A percentile compares a stretch with the other conserved stretches of the same genome.
These are phyloP conservation scores for Vinca minor DNA, from an alignment of 257 asterid species.

Conservation along the genomic window DNA sequence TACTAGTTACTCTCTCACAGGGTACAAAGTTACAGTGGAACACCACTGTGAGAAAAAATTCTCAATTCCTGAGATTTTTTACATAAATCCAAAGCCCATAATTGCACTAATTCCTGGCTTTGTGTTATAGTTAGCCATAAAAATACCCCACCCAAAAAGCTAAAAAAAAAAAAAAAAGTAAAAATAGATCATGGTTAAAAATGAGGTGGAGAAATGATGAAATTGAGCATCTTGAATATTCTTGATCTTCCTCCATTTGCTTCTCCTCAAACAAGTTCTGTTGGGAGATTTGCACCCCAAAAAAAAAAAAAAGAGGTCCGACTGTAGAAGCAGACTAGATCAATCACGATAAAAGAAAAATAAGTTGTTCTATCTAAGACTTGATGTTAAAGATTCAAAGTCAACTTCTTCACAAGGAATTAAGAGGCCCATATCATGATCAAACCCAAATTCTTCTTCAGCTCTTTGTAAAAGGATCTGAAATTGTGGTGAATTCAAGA, in stretches of 20 bases:
- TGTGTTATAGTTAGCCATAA: constrained; percentile 14
- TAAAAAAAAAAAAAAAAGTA: not conserved
- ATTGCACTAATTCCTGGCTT: constrained; percentile 1
- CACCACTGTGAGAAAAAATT: constrained; percentile 49
- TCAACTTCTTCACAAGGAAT: constrained; percentile 29
- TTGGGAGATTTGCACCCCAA: not conserved
- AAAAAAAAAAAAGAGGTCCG: no score
- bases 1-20: constrained; percentile 35
- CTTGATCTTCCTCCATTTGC: constrained; percentile 7
- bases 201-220: not conserved
- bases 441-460: constrained; percentile 34
- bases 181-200: constrained; percentile 1
- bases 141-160: constrained; percentile 21
- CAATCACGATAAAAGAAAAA: no score
- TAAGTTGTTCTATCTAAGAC: constrained; percentile 14
- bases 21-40: constrained; percentile 37
- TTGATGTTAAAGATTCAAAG: constrained; percentile 26
- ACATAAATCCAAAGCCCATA: constrained; percentile 20
- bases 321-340: no score
- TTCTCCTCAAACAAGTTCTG: not conserved
- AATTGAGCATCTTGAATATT: not conserved
- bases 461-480: constrained; percentile 27
- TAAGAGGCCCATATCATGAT: constrained; percentile 32
- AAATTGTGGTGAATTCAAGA: constrained; percentile 25
- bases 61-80: constrained; percentile 33